Percentiles rank a stretch among this genome's conserved stretches.
Conservation (phyloP, 2,329 filamentous ascomycete species). For the Akanthomyces dipterigenus region DNA sequence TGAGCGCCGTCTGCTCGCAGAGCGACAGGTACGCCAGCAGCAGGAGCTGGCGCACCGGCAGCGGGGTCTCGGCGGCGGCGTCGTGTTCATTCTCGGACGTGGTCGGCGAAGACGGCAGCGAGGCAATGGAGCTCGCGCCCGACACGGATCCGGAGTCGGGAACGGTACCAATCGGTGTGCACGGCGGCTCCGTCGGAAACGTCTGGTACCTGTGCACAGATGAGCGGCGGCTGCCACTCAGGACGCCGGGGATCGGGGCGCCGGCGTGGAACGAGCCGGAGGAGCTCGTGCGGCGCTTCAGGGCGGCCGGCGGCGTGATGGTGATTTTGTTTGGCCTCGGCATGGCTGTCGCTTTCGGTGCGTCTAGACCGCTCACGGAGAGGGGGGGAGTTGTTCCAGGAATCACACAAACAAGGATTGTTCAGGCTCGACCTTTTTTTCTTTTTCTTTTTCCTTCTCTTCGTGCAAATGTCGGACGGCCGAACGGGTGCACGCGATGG, state of each 20-base stretch:
- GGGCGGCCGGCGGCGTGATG: conserved; percentile 3
- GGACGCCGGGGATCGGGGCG: conserved; percentile 37
- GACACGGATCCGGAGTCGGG: conserved; percentile 23
- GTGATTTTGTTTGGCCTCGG: conserved; percentile 5
- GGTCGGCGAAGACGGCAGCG: conserved; percentile 11
- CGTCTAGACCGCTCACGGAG: neutral
- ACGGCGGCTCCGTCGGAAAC: conserved; percentile 69
- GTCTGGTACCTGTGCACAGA: conserved; percentile 65
- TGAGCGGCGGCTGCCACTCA: conserved; percentile 25
- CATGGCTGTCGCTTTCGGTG: neutral
- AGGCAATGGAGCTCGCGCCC: conserved; percentile 5
- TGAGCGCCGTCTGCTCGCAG: conserved; percentile 91
- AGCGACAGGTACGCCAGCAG: conserved; percentile 84
- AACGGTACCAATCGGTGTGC: conserved; percentile 50
- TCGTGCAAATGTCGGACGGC: neutral
- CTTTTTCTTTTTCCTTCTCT: neutral
- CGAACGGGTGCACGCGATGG: neutral
- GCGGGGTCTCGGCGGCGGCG: conserved; percentile 50
- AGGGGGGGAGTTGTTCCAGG: neutral
- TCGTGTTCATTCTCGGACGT: conserved; percentile 22
- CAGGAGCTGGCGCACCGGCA: conserved; percentile 76
- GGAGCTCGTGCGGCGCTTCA: conserved; percentile 21
- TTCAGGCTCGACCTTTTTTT: neutral
- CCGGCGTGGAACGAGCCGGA: conserved; percentile 47
- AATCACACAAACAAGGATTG: neutral